Base-by-base conservation (phyloP, 352 stramenopile species). In the Phytophthora litchii region DNA sequence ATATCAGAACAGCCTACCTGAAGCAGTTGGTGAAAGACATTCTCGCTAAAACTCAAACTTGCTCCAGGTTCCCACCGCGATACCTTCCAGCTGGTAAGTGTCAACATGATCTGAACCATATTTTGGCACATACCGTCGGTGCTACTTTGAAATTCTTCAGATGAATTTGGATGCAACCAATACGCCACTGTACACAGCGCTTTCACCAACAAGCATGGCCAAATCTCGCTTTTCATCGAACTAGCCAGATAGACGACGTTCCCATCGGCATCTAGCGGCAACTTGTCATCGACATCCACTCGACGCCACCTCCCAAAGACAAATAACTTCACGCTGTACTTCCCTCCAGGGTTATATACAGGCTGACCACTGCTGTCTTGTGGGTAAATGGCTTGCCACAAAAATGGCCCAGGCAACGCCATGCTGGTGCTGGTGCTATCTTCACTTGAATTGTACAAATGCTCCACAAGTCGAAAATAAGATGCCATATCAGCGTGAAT, bases 321-420 rank as follows among this genome's bases (percentile, higher is more conserved):
- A 23, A 88, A 93, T 2, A 93, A 47, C 35, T 82, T 82, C 14
- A 94, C 79, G 6, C 72, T 74, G 56, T 93, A 94, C 40, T 90
- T 91, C 10, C 81, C 86, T n/a, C 76, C 77, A 1, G 80, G 58
- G 38, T 88, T 92, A 53, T 89, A 90, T 0, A 85, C 46, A 0
- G 85, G 85, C 0, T 78, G 45, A 0, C 75, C 64, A 0, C 44
- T 43, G 1, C 55, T 59, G 21, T 89, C 78, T 59, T 94, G 83
- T 0, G 86, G 86, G 32, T 88, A 88, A 45, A 94, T 92, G 0
- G 78, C 65, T 40, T 82, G 76, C 85, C 83, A 94, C 20, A 91
- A 47, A 62, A 87, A 91, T 16, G 74, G 74, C 6, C 31, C 11
- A 19, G 50, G n/a, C 1, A 45, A 37, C 19, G 45, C 3, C 3